Evolutionary conservation across 306 rosid species (phyloP).

Genomic region (Prunus persica): Prunus_persica_NCBIv2 NC_034013.1:11113501-11114000

Average conservation of each 20-base stretch:
- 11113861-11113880: no score
- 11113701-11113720: neutral
- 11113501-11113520: neutral
- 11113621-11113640: neutral
- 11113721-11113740: no score
- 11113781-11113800: no score
- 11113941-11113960: neutral
- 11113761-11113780: no score
- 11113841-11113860: no score
- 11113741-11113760: no score
- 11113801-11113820: no score
- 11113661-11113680: neutral
- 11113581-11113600: neutral
- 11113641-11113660: neutral
- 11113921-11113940: neutral
- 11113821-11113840: no score
- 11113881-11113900: neutral
- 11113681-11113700: neutral
- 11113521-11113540: neutral
- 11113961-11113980: neutral
- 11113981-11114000: neutral
- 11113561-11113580: constrained; percentile 2
- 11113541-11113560: neutral
- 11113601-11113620: neutral
- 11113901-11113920: neutral